Evolutionary conservation across 305 asterid species (phyloP).

Genomic region (Solanum aculeatissimum): DNA sequence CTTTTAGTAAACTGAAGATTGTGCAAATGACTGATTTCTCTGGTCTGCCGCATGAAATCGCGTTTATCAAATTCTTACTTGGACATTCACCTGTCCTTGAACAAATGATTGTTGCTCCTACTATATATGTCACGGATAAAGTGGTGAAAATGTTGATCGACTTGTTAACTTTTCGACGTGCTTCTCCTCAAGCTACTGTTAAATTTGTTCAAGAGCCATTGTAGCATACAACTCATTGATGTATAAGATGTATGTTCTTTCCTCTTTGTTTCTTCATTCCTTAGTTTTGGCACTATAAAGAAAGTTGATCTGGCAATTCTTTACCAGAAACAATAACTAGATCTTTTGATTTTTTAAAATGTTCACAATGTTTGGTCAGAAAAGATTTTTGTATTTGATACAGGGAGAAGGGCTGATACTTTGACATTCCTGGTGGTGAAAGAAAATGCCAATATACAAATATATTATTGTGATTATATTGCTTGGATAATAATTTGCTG

Average conservation of each 20-base stretch:
- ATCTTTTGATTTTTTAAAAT: neutral
- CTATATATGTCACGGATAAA: conserved; percentile 31
- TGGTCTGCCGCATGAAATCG: conserved; percentile 58
- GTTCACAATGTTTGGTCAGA: neutral
- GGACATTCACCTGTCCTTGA: conserved; percentile 56
- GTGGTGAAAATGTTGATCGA: conserved; percentile 47
- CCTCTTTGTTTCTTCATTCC: neutral
- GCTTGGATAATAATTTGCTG: neutral
- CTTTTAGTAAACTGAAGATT: conserved; percentile 28
- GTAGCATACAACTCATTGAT: neutral
- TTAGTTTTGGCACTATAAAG: neutral
- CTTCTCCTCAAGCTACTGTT: conserved; percentile 68
- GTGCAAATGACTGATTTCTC: conserved; percentile 51
- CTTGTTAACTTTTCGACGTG: conserved; percentile 60
- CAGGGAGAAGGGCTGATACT: neutral
- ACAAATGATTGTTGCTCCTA: conserved; percentile 44
- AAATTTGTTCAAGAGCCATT: conserved; percentile 30
- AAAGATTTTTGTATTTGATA: neutral
- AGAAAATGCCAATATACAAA: neutral
- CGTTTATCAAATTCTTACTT: conserved; percentile 57
- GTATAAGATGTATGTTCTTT: neutral
- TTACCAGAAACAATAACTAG: neutral
- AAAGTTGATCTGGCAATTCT: neutral
- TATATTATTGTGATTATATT: neutral
- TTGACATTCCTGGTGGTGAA: neutral